Base-by-base conservation (phyloP, 2,329 filamentous ascomycete species). In the Aphanocladium album region DNA sequence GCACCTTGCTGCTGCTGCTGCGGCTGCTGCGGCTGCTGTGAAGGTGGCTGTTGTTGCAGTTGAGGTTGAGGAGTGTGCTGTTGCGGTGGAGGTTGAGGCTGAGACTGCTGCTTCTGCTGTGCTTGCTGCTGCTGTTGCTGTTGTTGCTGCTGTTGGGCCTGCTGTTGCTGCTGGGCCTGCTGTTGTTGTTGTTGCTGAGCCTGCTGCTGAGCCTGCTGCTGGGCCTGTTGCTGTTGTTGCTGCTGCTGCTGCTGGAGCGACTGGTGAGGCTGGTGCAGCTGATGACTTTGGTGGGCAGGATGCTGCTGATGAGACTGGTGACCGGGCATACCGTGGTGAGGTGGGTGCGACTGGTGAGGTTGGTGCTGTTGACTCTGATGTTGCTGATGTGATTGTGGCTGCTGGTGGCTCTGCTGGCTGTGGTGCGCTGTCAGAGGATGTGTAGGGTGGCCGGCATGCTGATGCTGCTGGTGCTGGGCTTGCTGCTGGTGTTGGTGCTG, bases 1-100 rank as follows among this genome's bases (percentile, higher is more conserved):
- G 54, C 57, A n/a, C n/a, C n/a, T n/a, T n/a, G n/a, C 7, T 57
- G 37, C n/a, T 52, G 51, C 1, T 45, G 52, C 5, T 77, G 45
- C 41, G 55, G 75, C 9, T 66, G 64, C 57, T 80, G 77, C 60
- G 70, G 68, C 45, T 71, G 66, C 55, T 70, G 68, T 16, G 60
- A 57, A 5, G 61, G 56, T 5, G 66, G 64, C 5, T 66, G 64
- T 9, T 69, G 67, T 25, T 71, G 71, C 37, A 58, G 57, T 37
- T 68, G 66, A 1, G 66, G 64, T 1, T 63, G 62, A 19, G 59
- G 59, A 7, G 59, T 61, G 16, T 55, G 59, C 19, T 56, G 51
- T n/a, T 50, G 59, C 3, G 51, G 52, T 35, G 59, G 45, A n/a
- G 53, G 70, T 16, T 66, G 66, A 12, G 68, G 67, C 47, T 73